phyloP scores from a whole-genome alignment of 306 rosid species.

The Sechiopsis laciniata region DNA sequence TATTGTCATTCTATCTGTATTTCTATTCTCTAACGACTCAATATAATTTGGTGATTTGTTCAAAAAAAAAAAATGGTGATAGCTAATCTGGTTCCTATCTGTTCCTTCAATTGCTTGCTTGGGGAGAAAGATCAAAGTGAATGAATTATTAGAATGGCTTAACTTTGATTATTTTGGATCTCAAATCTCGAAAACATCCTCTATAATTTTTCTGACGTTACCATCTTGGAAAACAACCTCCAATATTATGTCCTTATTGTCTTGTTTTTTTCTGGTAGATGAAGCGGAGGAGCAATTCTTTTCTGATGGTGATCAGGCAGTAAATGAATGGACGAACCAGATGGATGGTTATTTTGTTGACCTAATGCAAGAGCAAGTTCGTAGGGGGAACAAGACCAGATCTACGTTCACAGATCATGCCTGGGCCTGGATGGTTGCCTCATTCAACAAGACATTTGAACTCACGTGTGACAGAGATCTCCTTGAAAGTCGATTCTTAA shows the following conservation, averaged over 20 bases:
- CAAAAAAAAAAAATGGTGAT: not conserved
- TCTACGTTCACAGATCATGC: conserved; percentile 28
- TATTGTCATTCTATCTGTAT: not conserved
- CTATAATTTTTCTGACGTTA: not conserved
- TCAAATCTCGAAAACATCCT: not conserved
- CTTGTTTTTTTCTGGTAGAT: conserved; percentile 19
- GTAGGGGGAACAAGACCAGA: conserved; percentile 28
- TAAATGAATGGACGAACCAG: conserved; percentile 32
- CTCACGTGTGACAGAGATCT: conserved; percentile 24
- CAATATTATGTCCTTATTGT: not conserved
- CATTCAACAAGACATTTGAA: conserved; percentile 29
- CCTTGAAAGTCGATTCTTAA: conserved; percentile 26
- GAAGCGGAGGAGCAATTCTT: conserved; percentile 30
- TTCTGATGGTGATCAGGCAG: conserved; percentile 15
- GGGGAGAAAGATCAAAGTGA: not conserved
- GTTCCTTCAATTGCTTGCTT: not conserved
- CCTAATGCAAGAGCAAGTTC: conserved; percentile 33
- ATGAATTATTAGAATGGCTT: conserved; percentile 2
- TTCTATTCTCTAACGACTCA: not conserved
- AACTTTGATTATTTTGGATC: conserved; percentile 8
- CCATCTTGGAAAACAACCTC: not conserved
- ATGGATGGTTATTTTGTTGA: conserved; percentile 32
- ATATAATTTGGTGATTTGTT: not conserved
- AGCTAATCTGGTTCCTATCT: not conserved
- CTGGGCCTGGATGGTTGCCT: conserved; percentile 34